Conservation (phyloP, 352 stramenopile species). For the Phytophthora constricta region DNA sequence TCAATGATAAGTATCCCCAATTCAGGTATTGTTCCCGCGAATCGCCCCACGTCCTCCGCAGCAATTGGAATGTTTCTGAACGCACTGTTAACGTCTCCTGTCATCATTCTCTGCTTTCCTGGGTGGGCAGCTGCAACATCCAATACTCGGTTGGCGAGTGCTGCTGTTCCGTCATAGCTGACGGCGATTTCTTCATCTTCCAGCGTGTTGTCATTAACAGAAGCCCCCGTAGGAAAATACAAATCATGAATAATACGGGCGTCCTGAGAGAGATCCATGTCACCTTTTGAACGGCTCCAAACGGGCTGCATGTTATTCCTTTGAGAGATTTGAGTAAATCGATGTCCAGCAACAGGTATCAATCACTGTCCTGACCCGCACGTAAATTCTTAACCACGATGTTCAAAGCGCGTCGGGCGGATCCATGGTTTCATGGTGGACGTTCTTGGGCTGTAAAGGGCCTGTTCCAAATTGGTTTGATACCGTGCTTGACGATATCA, state of each 20-base stretch:
- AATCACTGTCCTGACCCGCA: constrained; percentile 13
- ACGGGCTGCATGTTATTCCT: too few relatives aligned
- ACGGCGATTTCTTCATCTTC: neutral
- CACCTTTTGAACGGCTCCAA: too few relatives aligned
- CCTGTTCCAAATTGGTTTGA: neutral
- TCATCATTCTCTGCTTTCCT: constrained; percentile 6
- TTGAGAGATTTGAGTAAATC: neutral
- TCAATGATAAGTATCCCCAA: constrained; percentile 13
- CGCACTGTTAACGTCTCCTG: neutral
- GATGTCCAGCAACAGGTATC: constrained; percentile 22
- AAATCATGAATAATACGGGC: constrained; percentile 15
- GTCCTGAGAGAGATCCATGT: too few relatives aligned
- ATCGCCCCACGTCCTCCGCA: constrained; percentile 2
- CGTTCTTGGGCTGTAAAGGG: neutral
- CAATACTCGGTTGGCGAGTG: neutral
- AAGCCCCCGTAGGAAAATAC: constrained; percentile 3
- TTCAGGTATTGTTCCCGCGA: constrained; percentile 10
- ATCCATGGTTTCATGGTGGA: constrained; percentile 8
- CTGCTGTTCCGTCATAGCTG: constrained; percentile 1
- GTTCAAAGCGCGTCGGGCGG: constrained; percentile 13
- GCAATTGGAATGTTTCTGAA: constrained; percentile 9
- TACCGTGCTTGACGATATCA: constrained; percentile 6
- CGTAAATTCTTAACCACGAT: constrained; percentile 22
- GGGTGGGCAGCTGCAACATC: constrained; percentile 1
- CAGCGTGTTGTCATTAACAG: constrained; percentile 15